Base-by-base conservation (phyloP, 208 protist genomes). In the Acanthamoeba royreba region DNA sequence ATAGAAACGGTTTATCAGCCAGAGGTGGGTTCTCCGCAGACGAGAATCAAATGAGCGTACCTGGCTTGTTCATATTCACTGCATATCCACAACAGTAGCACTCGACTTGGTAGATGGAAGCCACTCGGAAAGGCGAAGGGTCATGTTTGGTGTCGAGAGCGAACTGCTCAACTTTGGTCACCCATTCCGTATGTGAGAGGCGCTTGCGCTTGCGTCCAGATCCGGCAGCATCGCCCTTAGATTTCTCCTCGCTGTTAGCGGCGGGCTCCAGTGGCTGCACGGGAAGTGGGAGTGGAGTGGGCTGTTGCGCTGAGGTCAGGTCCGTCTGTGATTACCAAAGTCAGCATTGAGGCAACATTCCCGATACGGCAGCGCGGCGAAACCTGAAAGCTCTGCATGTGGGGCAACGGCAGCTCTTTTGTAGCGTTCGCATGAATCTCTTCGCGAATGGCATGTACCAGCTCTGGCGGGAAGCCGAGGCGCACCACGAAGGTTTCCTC, bases 61-160 rank as follows among this genome's bases (percentile, higher is more conserved):
- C 86, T 3, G 86, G 86, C 42, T 92, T 92, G 46, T 92, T 92
- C 86, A 92, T 92, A 31, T 92, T 92, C 1, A 92, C 86, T 13
- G 86, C 86, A 25, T 49, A 92, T 9, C 86, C 86, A 40, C 86
- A 92, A 43, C 86, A 92, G 38, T 58, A 92, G 86, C 86, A 92
- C 42, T 92, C 86, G 17, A 92, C 86, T 40, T 92, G 86, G 33
- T 92, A 92, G 49, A 92, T 74, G 61, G 86, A 92, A 17, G 86
- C 55, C 61, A 92, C 86, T 13, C 58, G 58, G 58, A 92, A 92
- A 35, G 86, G 86, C n/a, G 86, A 77, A 55, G 58, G 55, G 53
- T 74, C 58, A 43, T 92, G 86, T 8, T 74, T 74, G 43, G 86
- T 92, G 31, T 19, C 86, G 5, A 49, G 31, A 4, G 86, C 58